Evolutionary conservation across 179 eudicot species (phyloP), one percentile per base, ranked within the genome.

Genomic region (Drosera spatulata): DNA sequence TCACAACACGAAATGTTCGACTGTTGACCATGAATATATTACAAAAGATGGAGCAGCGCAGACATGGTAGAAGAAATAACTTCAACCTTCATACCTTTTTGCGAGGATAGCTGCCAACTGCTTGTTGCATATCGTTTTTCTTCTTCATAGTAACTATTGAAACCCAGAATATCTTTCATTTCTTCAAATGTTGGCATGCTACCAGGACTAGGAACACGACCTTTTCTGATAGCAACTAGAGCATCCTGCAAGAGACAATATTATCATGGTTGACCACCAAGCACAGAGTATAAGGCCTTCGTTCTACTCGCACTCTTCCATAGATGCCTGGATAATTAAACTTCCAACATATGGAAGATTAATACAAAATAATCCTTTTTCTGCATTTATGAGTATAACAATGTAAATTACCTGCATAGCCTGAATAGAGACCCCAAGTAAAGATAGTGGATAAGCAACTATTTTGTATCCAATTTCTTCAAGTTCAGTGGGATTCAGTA

Each of bases 101-200:
- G 74, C 11, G 73, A 60, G 74, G 73, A 67, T 56, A 67, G 48
- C 71, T 70, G 80, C 56, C 63, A 59, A 56, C 63, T 63, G 39
- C 61, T 65, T 43, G 79, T 65, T 61, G 76, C 74, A 75, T 91
- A 91, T 42, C 56, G 85, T 71, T 80, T 89, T 78, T 88, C 96
- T 77, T 91, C 96, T 64, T 86, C 87, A 65, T 91, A 91, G 64
- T 91, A 91, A 53, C 65, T 59, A 64, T 86, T 86, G 60, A 91
- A 91, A 60, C 96, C 98, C 74, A 91, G 77, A 58, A 83, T 76
- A 62, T 84, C 96, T 69, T 88, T 86, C 45, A 91, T 59, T 74
- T 91, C 98, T 77, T 84, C 91, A 78, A 91, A 91, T 39, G 98
- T 74, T 43, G 98, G 96, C 84, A 91, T 79, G 67, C 85, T 88